These are phyloP conservation scores for Coprinopsis strossmayeri DNA, from an alignment of 768 basidiomycete species.

Conservation along the genomic window DNA sequence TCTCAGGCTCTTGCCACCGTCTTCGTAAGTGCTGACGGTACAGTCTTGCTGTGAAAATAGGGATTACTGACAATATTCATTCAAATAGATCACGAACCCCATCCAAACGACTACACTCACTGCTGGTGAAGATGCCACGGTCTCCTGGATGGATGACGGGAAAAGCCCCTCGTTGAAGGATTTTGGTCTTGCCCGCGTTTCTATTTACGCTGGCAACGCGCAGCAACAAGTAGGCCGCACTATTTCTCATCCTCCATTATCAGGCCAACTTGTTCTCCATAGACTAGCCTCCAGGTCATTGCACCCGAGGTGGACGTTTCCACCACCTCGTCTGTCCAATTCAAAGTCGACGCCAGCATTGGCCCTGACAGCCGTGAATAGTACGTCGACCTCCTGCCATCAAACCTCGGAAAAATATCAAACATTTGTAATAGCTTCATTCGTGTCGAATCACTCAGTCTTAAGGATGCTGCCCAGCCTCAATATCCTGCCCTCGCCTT, in stretches of 20 bases:
- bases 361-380: constrained; percentile 54
- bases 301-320: constrained; percentile 45
- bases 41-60: no score
- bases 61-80: not conserved
- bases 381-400: constrained; percentile 28
- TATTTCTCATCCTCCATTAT: no score
- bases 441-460: constrained; percentile 54
- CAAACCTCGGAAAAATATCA: constrained; percentile 1
- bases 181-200: constrained; percentile 47
- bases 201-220: constrained; percentile 59
- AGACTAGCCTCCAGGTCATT: constrained; percentile 56
- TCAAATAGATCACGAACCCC: constrained; percentile 51
- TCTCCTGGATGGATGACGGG: constrained; percentile 58
- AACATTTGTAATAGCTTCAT: constrained; percentile 52
- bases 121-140: constrained; percentile 41
- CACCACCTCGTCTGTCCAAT: constrained; percentile 34
- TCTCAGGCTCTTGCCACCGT: constrained; percentile 50
- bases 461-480: constrained; percentile 46
- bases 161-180: constrained; percentile 36
- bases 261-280: not conserved
- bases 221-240: constrained; percentile 62
- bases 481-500: constrained; percentile 63
- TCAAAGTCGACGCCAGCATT: constrained; percentile 43
- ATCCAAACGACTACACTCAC: constrained; percentile 35
- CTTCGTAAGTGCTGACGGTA: constrained; percentile 38